phyloP scores from a whole-genome alignment of 2,329 filamentous ascomycete species.

The Ascochyta pisi region DNA sequence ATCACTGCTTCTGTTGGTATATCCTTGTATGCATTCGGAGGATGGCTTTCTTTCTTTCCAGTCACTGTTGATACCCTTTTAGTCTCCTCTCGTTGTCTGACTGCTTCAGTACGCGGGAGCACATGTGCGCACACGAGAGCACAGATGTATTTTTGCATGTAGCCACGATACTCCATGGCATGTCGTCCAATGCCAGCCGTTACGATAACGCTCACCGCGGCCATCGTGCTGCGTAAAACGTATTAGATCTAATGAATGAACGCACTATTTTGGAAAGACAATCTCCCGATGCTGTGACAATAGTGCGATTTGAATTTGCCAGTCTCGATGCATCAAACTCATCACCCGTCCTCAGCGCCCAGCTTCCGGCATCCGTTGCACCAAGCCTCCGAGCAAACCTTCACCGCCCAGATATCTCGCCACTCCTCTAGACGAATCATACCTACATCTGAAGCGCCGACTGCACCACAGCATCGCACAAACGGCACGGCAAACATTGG shows the following conservation, averaged over 20 bases:
- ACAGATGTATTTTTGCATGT: slow-evolving; percentile 1
- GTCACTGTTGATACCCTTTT: slow-evolving; percentile 28
- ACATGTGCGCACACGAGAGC: slow-evolving; percentile 1
- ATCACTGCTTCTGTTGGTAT: slow-evolving; percentile 6
- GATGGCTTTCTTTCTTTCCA: slow-evolving; percentile 6
- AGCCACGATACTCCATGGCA: neutral
- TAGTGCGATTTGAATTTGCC: neutral
- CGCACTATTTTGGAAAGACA: neutral
- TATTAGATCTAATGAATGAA: slow-evolving; percentile 8
- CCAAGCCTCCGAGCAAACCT: neutral
- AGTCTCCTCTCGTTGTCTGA: slow-evolving; percentile 1
- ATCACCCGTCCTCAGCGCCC: neutral
- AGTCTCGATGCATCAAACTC: neutral
- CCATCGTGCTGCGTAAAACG: neutral
- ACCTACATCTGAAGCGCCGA: neutral
- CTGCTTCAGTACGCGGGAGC: slow-evolving; percentile 1
- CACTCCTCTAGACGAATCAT: neutral
- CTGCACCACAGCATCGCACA: neutral
- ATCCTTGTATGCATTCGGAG: neutral
- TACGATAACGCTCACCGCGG: neutral
- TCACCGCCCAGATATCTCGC: neutral
- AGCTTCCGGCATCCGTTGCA: neutral
- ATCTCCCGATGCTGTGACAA: neutral
- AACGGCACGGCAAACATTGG: slow-evolving; percentile 1
- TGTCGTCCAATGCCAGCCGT: neutral